Base-by-base conservation (phyloP, 768 basidiomycete species). In the Russula foetens region DNA sequence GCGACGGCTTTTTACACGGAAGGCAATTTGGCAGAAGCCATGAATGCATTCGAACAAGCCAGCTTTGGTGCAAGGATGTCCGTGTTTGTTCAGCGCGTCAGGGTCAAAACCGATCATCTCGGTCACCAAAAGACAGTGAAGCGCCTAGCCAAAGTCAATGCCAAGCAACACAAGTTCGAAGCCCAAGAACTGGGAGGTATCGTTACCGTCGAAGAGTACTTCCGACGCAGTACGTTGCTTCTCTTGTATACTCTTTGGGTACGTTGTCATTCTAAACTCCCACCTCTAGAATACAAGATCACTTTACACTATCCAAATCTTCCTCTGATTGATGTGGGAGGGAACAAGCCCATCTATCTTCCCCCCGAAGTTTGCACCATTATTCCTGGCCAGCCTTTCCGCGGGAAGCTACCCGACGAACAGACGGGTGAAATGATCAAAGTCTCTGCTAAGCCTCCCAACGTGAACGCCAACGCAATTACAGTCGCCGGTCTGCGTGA, bases 121-220 rank as follows among this genome's bases (percentile, higher is more conserved):
- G 82, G 83, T n/a, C 86, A 90, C 67, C 82, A 75, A 68, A 92
- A 90, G 73, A 83, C 84, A 0, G 78, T 92, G 60, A 86, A 85
- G 69, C 71, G 71, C 2, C 69, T 88, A 15, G 75, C 76, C 14
- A 74, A 75, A 24, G 49, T 72, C 21, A 77, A 38, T 11, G 75
- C 82, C 17, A 72, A 49, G 39, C 68, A 76, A 31, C 71, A 78
- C 60, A 69, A 56, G 14, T 82, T 82, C 62, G 66, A 70, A 9
- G 72, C 76, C 6, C 70, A 75, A 2, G 79, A 78, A 29, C 68
- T 72, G 51, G 73, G 73, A 6, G 71, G 69, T 1, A 69, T 58
- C 21, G 75, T 82, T 29, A 75, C 73, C 0, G 82, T 83, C 2
- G 76, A 77, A 58, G 62, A 77, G 28, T 82, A 81, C 62, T 82